Evolutionary conservation across 2,329 filamentous ascomycete species (phyloP).

Genomic region (Trichoderma cornu-damae): DNA sequence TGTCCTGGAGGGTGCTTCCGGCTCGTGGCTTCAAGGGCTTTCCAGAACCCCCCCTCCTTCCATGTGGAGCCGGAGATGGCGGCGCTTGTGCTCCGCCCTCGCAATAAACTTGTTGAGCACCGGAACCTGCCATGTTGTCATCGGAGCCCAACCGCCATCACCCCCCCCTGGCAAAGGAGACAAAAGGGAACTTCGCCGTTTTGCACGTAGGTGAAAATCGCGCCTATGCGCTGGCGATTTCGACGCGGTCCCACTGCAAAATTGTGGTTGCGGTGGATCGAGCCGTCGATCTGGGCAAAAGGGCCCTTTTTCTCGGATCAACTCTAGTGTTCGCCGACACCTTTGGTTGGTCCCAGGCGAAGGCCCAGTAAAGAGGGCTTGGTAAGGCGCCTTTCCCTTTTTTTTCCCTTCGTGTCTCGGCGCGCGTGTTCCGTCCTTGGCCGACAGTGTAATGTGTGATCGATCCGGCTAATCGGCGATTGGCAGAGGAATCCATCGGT

Average conservation of each 20-base stretch:
- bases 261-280: conserved; percentile 1
- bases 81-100: not conserved
- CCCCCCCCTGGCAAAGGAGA: not conserved
- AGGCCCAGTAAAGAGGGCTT: not conserved
- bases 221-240: not conserved
- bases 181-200: not conserved
- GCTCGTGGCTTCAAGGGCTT: conserved; percentile 15
- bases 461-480: not conserved
- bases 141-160: conserved; percentile 6
- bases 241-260: not conserved
- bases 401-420: not conserved
- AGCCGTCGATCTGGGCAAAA: not conserved
- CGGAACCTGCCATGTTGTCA: conserved; percentile 13
- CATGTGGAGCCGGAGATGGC: conserved; percentile 13
- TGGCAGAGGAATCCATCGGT: conserved; percentile 48
- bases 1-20: conserved; percentile 2
- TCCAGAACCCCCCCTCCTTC: conserved; percentile 18
- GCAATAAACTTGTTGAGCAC: conserved; percentile 2
- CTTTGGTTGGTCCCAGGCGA: not conserved
- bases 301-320: not conserved
- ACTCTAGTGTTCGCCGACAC: not conserved
- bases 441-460: not conserved
- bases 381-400: not conserved
- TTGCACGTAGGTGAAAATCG: not conserved
- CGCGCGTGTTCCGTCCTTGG: too few species aligned